A percentile compares a stretch with the other conserved stretches of the same genome.
These are phyloP conservation scores for Fagopyrum homotropicum DNA, from an alignment of 148 eudicot species.

Conservation along the genomic window DNA sequence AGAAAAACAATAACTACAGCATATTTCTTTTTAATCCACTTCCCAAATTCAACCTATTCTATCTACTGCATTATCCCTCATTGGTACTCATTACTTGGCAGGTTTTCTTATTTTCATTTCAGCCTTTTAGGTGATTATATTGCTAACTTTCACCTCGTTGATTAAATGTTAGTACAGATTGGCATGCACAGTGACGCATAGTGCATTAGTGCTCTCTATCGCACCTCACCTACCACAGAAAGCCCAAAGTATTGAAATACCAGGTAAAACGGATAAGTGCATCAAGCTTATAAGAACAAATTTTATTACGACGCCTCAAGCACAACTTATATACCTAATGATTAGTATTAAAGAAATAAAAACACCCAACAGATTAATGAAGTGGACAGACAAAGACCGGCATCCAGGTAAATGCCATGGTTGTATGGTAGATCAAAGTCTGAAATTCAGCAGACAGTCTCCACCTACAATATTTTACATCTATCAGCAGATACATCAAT, in stretches of 20 bases:
- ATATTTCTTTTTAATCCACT: background rate
- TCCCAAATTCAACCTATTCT: background rate
- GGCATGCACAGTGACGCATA: background rate
- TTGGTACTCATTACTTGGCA: background rate
- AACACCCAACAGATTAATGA: background rate
- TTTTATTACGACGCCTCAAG: background rate
- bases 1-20: background rate
- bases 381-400: background rate
- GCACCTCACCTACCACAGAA: constrained; percentile 1
- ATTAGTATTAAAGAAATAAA: background rate
- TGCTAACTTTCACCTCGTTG: background rate
- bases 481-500: background rate
- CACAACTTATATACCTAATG: background rate
- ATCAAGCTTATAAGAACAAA: background rate
- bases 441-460: constrained; percentile 1
- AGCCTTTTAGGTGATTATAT: background rate
- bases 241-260: background rate
- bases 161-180: background rate
- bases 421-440: background rate
- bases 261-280: background rate
- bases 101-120: background rate
- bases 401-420: background rate
- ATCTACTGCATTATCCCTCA: background rate
- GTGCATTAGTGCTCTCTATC: background rate
- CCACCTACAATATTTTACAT: background rate